Evolutionary conservation across 139 green algal genomes (phyloP), one percentile per base, ranked within the genome.

Genomic region (Diplosphaera chodatii): DNA sequence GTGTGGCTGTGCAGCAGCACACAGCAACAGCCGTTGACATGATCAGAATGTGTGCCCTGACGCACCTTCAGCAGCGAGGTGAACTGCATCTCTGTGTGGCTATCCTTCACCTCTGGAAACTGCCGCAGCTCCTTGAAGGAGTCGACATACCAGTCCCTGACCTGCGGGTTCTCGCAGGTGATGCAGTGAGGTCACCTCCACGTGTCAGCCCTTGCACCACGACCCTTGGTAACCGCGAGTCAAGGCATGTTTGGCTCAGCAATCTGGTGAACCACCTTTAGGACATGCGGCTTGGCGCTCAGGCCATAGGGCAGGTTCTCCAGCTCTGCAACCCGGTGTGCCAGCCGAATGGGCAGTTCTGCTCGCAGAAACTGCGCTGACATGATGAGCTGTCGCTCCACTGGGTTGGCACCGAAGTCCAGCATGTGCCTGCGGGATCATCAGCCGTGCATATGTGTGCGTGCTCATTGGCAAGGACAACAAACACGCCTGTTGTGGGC

Each of bases 131-230:
- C 95, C 27, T 86, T 83, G 84, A 98, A 99, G 0, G 90, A 97
- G 74, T 98, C 93, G 65, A 98, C 91, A 73, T 99, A 99, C 95
- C 95, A 99, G 78, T 99, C 95, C 1, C 95, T 87, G 8, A 98
- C 93, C 91, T 96, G 81, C 37, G 4, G 18, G 8, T 48, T 48
- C 37, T 48, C 37, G 37, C 37, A 20, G 37, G 37, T 48, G 37
- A n/a, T n/a, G n/a, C n/a, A n/a, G n/a, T n/a, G n/a, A n/a, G n/a
- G n/a, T n/a, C n/a, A n/a, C n/a, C n/a, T n/a, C n/a, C n/a, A n/a
- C n/a, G n/a, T n/a, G n/a, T n/a, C n/a, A n/a, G n/a, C n/a, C n/a
- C n/a, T n/a, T n/a, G n/a, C n/a, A n/a, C n/a, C n/a, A n/a, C n/a
- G n/a, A n/a, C n/a, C n/a, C n/a, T n/a, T n/a, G n/a, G n/a, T n/a